Evolutionary conservation across 31 red algal genomes (phyloP).

Genomic region (Endocladia muricata): DNA sequence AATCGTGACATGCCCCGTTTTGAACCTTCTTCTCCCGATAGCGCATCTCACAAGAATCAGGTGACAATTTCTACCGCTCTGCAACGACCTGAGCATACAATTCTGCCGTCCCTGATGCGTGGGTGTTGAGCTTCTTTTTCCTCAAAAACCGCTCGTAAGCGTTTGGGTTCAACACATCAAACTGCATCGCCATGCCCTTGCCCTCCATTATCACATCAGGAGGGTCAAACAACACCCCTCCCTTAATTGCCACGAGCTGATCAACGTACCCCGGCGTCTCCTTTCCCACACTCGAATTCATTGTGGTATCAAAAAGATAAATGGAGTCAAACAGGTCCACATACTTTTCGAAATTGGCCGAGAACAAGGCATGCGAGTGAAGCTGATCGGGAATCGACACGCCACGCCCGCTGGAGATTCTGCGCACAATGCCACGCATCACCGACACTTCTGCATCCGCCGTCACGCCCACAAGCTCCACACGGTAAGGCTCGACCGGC

Average conservation of each 20-base stretch:
- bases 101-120: slow-evolving; percentile 21
- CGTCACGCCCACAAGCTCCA: slow-evolving; percentile 80
- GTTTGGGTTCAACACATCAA: slow-evolving; percentile 20
- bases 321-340: slow-evolving; percentile 53
- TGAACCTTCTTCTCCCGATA: too few relatives aligned
- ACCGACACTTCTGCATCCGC: slow-evolving; percentile 61
- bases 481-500: slow-evolving; percentile 48
- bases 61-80: too few relatives aligned
- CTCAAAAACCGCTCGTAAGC: slow-evolving; percentile 49
- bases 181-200: background rate
- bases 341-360: slow-evolving; percentile 68
- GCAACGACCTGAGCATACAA: slow-evolving; percentile 11
- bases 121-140: slow-evolving; percentile 42
- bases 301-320: slow-evolving; percentile 71
- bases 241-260: slow-evolving; percentile 43
- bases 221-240: slow-evolving; percentile 29
- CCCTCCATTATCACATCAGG: background rate
- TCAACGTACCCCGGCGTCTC: background rate
- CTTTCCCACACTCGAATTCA: background rate
- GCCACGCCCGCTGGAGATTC: slow-evolving; percentile 51
- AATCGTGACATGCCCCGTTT: too few relatives aligned
- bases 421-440: slow-evolving; percentile 67
- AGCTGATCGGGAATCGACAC: slow-evolving; percentile 62
- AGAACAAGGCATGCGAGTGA: slow-evolving; percentile 63
- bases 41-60: too few relatives aligned